Conservation (phyloP, 495 filamentous ascomycete species). For the Physcia stellaris region DNA sequence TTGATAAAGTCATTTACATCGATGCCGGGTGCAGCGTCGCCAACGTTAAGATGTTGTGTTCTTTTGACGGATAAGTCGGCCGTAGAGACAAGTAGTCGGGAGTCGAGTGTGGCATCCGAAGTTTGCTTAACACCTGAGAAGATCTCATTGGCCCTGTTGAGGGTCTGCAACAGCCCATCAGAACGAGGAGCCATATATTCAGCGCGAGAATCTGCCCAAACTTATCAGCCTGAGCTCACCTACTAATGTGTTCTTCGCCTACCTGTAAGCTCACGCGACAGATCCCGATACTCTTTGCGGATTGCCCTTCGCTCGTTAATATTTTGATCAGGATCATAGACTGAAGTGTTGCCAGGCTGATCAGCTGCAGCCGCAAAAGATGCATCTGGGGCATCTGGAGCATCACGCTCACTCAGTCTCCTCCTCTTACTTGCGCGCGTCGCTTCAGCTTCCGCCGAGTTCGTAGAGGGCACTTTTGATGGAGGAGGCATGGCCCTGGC, state of each 20-base stretch:
- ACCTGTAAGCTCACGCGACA: constrained; percentile 54
- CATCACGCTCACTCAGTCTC: constrained; percentile 25
- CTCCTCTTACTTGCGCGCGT: constrained; percentile 25
- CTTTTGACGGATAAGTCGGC: constrained; percentile 69
- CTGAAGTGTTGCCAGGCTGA: constrained; percentile 29
- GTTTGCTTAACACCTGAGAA: constrained; percentile 72
- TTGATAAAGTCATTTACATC: constrained; percentile 91
- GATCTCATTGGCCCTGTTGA: constrained; percentile 49
- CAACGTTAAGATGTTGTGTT: constrained; percentile 52
- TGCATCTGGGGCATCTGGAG: constrained; percentile 12
- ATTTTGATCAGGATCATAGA: constrained; percentile 84
- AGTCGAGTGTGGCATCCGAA: constrained; percentile 83
- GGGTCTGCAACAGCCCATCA: constrained; percentile 43
- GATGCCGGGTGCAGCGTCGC: constrained; percentile 54
- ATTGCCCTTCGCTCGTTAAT: constrained; percentile 60
- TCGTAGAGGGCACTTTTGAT: constrained; percentile 8
- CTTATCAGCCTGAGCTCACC: constrained; percentile 4
- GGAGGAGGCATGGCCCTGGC: constrained; percentile 15
- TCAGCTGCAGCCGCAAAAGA: constrained; percentile 13
- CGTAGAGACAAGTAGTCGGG: constrained; percentile 62
- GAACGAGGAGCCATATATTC: constrained; percentile 50
- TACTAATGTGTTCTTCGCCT: constrained; percentile 3
- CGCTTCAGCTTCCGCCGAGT: constrained; percentile 4
- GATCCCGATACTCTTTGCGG: constrained; percentile 51
- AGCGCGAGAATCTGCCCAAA: constrained; percentile 42